These are phyloP conservation scores for Gossypium rotundifolium DNA, from an alignment of 345 rosid species.

Conservation along the genomic window DNA sequence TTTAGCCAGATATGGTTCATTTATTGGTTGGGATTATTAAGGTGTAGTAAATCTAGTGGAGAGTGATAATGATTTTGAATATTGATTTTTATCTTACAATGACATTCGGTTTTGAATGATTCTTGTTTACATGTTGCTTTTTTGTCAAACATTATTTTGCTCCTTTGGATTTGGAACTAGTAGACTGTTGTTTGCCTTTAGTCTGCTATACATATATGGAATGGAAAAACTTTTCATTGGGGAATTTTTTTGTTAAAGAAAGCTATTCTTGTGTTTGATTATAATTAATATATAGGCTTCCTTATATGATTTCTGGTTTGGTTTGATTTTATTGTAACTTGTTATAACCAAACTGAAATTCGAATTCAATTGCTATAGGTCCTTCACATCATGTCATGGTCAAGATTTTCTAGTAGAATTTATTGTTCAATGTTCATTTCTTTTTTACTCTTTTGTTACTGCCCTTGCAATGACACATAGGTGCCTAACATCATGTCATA, in stretches of 20 bases:
- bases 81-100: background rate
- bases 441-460: background rate
- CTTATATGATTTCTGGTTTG: background rate
- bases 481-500: conserved; percentile 20
- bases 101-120: background rate
- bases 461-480: background rate
- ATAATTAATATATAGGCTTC: background rate
- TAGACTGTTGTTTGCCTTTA: background rate
- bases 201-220: background rate
- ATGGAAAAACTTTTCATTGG: background rate
- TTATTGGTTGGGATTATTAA: background rate
- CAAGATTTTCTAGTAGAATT: too few relatives aligned
- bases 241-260: too few relatives aligned
- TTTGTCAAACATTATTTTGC: background rate
- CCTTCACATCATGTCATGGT: too few relatives aligned
- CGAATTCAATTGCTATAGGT: background rate
- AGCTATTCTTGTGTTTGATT: background rate
- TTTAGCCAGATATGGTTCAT: background rate
- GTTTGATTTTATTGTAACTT: background rate
- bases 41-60: background rate
- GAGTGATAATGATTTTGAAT: background rate
- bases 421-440: background rate
- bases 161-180: background rate
- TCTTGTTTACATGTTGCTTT: background rate
- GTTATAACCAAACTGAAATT: background rate